Evolutionary conservation across 129 eudicot genomes (phyloP).

Genomic region (Cynara cardunculus): DNA sequence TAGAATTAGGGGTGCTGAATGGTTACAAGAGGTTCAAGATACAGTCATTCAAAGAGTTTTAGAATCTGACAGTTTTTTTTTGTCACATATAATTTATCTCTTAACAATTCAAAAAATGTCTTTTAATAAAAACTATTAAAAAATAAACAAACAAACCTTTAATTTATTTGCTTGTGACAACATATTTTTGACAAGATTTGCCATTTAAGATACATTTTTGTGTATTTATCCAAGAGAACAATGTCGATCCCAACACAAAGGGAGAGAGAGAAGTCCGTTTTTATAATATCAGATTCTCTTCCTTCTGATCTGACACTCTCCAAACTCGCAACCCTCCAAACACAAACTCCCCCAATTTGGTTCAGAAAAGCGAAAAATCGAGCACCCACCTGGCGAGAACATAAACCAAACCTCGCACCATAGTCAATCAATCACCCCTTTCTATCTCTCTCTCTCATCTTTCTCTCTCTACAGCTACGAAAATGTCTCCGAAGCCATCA

Average conservation of each 20-base stretch:
- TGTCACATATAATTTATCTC: too few species aligned
- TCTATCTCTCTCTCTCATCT: conserved; percentile 3
- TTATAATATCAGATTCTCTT: conserved; percentile 3
- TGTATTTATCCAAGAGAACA: background rate
- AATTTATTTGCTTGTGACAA: too few species aligned
- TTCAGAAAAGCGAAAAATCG: conserved; percentile 15
- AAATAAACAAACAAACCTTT: too few species aligned
- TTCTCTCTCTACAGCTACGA: conserved; percentile 24
- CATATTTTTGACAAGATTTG: too few species aligned
- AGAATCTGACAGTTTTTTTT: too few species aligned
- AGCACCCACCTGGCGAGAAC: background rate
- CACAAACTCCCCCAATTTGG: conserved; percentile 17
- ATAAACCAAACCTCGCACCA: conserved; percentile 21
- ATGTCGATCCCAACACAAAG: conserved; percentile 12
- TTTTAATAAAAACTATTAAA: too few species aligned
- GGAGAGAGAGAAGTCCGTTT: background rate
- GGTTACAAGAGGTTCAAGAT: too few species aligned
- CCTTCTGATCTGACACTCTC: conserved; percentile 15
- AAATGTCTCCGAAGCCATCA: conserved; percentile 57
- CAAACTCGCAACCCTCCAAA: conserved; percentile 24
- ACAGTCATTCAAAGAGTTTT: too few species aligned
- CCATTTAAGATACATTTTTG: too few species aligned
- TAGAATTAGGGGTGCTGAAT: too few species aligned
- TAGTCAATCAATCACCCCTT: background rate
- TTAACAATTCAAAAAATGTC: too few species aligned